These are phyloP conservation scores for Podaxis sp. DNA, from an alignment of 768 basidiomycete genomes.

Conservation along the genomic window DNA sequence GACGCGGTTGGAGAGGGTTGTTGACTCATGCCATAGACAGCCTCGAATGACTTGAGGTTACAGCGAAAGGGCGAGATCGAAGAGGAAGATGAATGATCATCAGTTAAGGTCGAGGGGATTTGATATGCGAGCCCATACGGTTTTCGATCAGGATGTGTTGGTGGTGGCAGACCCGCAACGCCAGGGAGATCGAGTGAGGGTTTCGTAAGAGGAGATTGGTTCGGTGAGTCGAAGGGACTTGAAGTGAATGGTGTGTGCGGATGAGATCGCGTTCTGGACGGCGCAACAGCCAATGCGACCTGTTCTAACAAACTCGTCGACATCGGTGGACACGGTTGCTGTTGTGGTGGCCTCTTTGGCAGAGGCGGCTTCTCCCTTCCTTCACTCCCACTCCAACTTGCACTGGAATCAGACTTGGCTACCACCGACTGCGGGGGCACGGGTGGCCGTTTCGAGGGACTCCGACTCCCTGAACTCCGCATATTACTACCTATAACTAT, in stretches of 20 bases:
- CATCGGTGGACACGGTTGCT: constrained; percentile 37
- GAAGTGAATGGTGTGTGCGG: constrained; percentile 4
- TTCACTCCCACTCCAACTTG: constrained; percentile 3
- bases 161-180: constrained; percentile 30
- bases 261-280: constrained; percentile 10
- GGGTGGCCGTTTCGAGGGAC: constrained; percentile 21
- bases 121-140: constrained; percentile 17
- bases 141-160: constrained; percentile 58
- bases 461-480: no score
- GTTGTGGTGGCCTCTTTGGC: constrained; percentile 29
- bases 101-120: not conserved
- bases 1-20: constrained; percentile 3
- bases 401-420: constrained; percentile 7
- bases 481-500: no score
- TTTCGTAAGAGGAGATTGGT: not conserved
- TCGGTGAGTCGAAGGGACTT: constrained; percentile 24
- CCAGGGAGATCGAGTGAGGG: not conserved
- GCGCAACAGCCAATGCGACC: constrained; percentile 38
- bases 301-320: constrained; percentile 47
- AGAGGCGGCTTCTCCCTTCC: constrained; percentile 26
- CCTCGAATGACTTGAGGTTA: constrained; percentile 24
- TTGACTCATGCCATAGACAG: constrained; percentile 18
- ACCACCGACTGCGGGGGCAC: not conserved
- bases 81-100: not conserved
- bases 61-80: not conserved